A percentile compares a stretch with the other conserved stretches of the same genome.
Conservation (phyloP, 371 early-diverging fungal species). For the Apophysomyces variabilis region DNA sequence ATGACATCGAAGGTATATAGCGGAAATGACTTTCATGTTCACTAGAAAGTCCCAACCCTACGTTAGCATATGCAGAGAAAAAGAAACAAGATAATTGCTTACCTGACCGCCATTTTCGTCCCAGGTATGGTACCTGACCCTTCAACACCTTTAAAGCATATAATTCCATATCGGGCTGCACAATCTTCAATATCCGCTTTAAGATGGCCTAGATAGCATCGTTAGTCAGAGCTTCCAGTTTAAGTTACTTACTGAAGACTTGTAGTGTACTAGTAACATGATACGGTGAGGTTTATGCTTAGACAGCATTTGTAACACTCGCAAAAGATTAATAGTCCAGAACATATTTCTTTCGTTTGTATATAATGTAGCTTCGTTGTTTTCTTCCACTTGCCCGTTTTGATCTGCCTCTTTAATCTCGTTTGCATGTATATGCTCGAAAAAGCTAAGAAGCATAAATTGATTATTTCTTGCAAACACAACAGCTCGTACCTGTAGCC, state of each 20-base stretch:
- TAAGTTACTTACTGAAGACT: constrained; percentile 63
- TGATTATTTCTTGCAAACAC: neutral
- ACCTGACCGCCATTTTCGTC: constrained; percentile 83
- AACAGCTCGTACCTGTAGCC: constrained; percentile 54
- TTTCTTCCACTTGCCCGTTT: constrained; percentile 1
- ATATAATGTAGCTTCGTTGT: constrained; percentile 10
- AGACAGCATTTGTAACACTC: constrained; percentile 82
- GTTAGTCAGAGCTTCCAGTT: neutral
- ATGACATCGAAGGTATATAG: constrained; percentile 72
- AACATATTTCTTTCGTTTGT: constrained; percentile 68
- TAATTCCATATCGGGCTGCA: constrained; percentile 67
- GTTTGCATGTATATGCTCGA: constrained; percentile 22
- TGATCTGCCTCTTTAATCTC: constrained; percentile 8
- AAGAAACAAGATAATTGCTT: constrained; percentile 22
- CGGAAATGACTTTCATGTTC: constrained; percentile 84
- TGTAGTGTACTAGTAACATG: constrained; percentile 81
- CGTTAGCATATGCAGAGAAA: neutral
- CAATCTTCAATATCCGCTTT: constrained; percentile 75
- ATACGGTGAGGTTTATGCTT: constrained; percentile 80
- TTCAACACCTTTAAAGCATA: constrained; percentile 83
- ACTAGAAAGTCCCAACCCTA: constrained; percentile 28
- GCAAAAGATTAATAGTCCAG: constrained; percentile 75
- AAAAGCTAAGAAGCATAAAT: constrained; percentile 33
- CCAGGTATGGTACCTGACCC: constrained; percentile 79
- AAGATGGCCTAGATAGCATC: constrained; percentile 58